These are phyloP conservation scores for Metschnikowia aberdeeniae DNA, from an alignment of 805 yeast species.

Conservation along the genomic window DNA sequence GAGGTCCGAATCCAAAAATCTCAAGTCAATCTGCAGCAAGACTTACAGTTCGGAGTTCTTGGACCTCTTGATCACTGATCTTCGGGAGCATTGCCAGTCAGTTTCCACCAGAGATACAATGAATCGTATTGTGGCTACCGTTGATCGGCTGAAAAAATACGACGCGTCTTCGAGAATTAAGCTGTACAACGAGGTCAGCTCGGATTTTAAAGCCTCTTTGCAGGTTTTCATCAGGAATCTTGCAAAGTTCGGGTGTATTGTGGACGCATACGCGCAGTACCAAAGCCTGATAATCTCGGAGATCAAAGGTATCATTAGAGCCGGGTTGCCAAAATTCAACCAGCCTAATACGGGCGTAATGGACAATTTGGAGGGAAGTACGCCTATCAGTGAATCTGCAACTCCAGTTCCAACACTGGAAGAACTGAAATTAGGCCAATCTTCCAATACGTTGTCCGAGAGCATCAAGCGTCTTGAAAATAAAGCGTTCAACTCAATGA, in stretches of 20 bases:
- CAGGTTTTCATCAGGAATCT: constrained; percentile 50
- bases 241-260: constrained; percentile 56
- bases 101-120: constrained; percentile 49
- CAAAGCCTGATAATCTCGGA: constrained; percentile 68
- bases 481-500: constrained; percentile 69
- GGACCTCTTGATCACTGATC: constrained; percentile 54
- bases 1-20: constrained; percentile 47
- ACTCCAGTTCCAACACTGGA: constrained; percentile 3
- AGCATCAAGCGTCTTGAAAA: constrained; percentile 65
- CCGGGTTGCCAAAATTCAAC: constrained; percentile 10
- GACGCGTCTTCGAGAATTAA: constrained; percentile 23
- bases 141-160: constrained; percentile 24
- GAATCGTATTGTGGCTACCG: constrained; percentile 38
- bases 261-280: constrained; percentile 58
- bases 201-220: constrained; percentile 41
- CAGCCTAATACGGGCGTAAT: background rate
- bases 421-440: constrained; percentile 10
- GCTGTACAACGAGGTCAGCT: constrained; percentile 36
- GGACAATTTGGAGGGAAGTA: constrained; percentile 2
- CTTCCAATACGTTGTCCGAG: constrained; percentile 23
- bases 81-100: constrained; percentile 52
- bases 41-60: constrained; percentile 60
- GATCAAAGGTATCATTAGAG: constrained; percentile 65
- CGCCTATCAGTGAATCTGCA: background rate
- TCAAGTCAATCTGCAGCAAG: constrained; percentile 65